Evolutionary conservation across 768 basidiomycete genomes (phyloP), one percentile per base, ranked within the genome.

Genomic region (Agaricus sinodeliciosus): DNA sequence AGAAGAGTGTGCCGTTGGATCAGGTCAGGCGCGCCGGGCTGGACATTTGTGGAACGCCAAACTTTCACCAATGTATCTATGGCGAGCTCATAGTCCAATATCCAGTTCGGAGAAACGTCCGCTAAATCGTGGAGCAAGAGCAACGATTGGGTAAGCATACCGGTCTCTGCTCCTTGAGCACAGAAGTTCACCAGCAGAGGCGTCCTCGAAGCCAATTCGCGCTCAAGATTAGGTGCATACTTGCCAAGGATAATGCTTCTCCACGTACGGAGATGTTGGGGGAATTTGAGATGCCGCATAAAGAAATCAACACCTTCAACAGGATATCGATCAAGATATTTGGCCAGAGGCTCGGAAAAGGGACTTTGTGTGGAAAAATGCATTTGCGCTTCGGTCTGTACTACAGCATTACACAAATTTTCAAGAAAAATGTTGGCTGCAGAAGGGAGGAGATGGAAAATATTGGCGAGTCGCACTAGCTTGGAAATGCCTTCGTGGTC

Each of bases 371-470:
- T 82, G 0, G 93, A 92, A 63, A 93, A 95, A 60, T 94, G 90
- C 73, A 99, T 84, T 55, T 85, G 81, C 0, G 88, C 79, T 67
- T 99, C 96, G 3, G 92, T 93, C 61, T 94, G 87, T 27, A 97
- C 94, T 48, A 97, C 83, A 9, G 84, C 76, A 55, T 86, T 87
- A 56, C 93, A 83, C n/a, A 98, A 79, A 45, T 82, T 82, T 59
- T 91, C 84, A 35, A 99, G 76, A 70, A 94, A 99, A 42, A 89
- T 86, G 58, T 91, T 91, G 42, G 96, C 95, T 0, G 94, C 86
- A 6, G 89, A 87, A 1, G 96, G 96, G 9, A 99, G 77, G 3
- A 98, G 82, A 62, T 97, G 94, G 72, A 99, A 98, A 54, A 99
- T 93, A 62, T 98, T 95, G 50, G 94, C 89, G 51, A 99, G 75